These are phyloP conservation scores for Tolypocladium capitatum DNA, from an alignment of 2,329 filamentous ascomycete genomes.

Conservation along the genomic window DNA sequence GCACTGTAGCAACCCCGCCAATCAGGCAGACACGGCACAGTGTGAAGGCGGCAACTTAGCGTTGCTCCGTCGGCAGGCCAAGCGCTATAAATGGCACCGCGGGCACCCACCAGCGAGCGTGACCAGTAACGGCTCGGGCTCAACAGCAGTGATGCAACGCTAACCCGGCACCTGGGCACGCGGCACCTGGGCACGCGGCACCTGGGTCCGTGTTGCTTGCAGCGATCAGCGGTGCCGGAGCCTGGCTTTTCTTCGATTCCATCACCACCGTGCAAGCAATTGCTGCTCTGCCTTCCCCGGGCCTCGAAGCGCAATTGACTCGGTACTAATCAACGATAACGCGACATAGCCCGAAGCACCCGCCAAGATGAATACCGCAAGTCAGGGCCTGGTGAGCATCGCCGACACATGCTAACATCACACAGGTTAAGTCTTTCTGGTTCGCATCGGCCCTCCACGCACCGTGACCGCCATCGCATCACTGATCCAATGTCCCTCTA, in stretches of 20 bases:
- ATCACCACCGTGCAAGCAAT: neutral
- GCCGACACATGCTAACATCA: constrained; percentile 1
- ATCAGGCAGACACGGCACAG: neutral
- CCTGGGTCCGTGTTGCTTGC: too few relatives aligned
- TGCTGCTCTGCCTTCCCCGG: too few relatives aligned
- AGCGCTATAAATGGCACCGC: neutral
- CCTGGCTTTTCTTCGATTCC: neutral
- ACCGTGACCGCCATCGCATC: neutral
- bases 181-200: too few relatives aligned
- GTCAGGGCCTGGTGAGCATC: constrained; percentile 6
- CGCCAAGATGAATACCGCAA: constrained; percentile 41
- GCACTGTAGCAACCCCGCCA: neutral
- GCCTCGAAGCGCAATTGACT: neutral
- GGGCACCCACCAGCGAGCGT: neutral
- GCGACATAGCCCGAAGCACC: neutral
- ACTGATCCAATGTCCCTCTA: constrained; percentile 3
- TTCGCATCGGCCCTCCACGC: constrained; percentile 20
- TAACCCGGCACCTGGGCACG: too few relatives aligned
- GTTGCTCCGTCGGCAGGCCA: neutral
- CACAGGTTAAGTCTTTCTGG: constrained; percentile 53
- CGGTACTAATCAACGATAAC: neutral
- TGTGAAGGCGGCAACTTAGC: neutral
- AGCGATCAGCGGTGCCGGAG: neutral
- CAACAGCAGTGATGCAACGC: neutral
- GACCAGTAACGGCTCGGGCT: too few relatives aligned